Conservation (phyloP, 306 rosid species). For the Canavalia gladiata region DNA sequence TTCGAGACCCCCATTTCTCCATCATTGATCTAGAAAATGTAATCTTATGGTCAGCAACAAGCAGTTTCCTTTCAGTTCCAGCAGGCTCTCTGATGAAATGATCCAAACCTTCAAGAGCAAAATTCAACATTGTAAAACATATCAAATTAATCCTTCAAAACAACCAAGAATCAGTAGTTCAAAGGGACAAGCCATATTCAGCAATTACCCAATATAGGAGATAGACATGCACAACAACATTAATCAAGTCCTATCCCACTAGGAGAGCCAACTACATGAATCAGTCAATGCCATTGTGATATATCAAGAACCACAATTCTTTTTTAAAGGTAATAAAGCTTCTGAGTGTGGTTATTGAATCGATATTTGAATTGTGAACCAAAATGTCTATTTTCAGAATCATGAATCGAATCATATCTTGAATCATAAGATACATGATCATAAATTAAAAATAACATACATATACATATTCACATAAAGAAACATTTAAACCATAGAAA, state of each 20-base stretch:
- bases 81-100: constrained; percentile 57
- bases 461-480: no score
- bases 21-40: constrained; percentile 63
- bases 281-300: not conserved
- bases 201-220: not conserved
- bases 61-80: constrained; percentile 50
- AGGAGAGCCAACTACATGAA: not conserved
- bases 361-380: no score
- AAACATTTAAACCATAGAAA: no score
- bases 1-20: constrained; percentile 61
- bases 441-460: no score
- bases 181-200: constrained; percentile 2
- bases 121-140: constrained; percentile 37
- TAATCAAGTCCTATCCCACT: not conserved
- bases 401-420: no score
- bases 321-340: constrained; percentile 3
- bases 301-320: not conserved
- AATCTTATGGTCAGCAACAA: constrained; percentile 53
- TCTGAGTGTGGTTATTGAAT: not conserved
- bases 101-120: constrained; percentile 62
- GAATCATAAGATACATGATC: no score
- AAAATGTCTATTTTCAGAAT: no score
- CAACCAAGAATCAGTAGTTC: constrained; percentile 15
- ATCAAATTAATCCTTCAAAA: constrained; percentile 26
- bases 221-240: not conserved